These are phyloP conservation scores for Stenogyne calaminthoides DNA, from an alignment of 305 asterid species.

Conservation along the genomic window DNA sequence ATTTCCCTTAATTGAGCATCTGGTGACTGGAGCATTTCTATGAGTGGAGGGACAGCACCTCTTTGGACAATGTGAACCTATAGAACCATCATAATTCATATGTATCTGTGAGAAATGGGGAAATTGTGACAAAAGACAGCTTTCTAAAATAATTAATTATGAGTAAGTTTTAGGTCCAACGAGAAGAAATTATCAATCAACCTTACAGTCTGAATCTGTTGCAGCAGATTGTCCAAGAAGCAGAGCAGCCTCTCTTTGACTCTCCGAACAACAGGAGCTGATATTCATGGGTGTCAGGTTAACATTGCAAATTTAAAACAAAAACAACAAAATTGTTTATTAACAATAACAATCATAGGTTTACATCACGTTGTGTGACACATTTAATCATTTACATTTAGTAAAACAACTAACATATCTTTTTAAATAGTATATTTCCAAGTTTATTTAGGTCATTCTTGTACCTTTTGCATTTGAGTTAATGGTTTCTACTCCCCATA, in stretches of 20 bases:
- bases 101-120: too few species aligned
- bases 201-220: slow-evolving; percentile 99
- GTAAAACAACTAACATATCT: too few species aligned
- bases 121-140: too few species aligned
- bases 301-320: slow-evolving; percentile 20
- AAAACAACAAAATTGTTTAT: slow-evolving; percentile 1
- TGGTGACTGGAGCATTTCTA: too few species aligned
- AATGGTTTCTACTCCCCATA: background rate
- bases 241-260: slow-evolving; percentile 99
- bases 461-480: background rate
- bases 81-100: too few species aligned
- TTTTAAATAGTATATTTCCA: too few species aligned
- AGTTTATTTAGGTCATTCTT: background rate
- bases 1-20: too few species aligned
- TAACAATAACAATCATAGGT: background rate
- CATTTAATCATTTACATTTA: too few species aligned
- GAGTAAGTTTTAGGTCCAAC: slow-evolving; percentile 18
- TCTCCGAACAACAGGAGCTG: slow-evolving; percentile 99
- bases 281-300: slow-evolving; percentile 27
- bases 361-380: background rate
- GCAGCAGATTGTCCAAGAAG: slow-evolving; percentile 99
- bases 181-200: slow-evolving; percentile 43
- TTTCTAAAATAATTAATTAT: too few species aligned
- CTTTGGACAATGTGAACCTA: too few species aligned
- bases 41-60: too few species aligned